Conservation (phyloP, 1,139 yeast genomes). For the Debaryomyces fabryi region DNA sequence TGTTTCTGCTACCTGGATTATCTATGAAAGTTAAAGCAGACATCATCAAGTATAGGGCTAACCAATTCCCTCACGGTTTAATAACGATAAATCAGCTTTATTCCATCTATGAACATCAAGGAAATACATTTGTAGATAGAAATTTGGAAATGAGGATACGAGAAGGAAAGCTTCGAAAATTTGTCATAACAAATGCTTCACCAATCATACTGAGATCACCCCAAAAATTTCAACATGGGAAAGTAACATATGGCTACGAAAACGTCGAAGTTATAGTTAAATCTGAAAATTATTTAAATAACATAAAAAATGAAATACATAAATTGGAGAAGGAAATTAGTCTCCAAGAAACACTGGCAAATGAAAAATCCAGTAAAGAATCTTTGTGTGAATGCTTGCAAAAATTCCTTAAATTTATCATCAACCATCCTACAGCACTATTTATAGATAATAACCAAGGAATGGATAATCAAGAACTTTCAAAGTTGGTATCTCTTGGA, state of each 20-base stretch:
- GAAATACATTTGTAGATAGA: constrained; percentile 49
- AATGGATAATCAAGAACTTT: constrained; percentile 30
- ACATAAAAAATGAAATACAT: constrained; percentile 18
- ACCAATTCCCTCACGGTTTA: constrained; percentile 36
- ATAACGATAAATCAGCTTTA: constrained; percentile 45
- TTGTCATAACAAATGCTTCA: constrained; percentile 47
- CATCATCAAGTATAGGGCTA: constrained; percentile 36
- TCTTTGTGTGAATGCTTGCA: constrained; percentile 17
- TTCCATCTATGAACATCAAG: constrained; percentile 42
- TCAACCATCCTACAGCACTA: constrained; percentile 32
- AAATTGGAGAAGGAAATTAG: constrained; percentile 8
- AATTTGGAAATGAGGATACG: constrained; percentile 38
- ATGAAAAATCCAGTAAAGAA: constrained; percentile 9
- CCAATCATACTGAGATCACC: constrained; percentile 47
- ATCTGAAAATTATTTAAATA: constrained; percentile 25
- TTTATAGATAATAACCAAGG: constrained; percentile 30
- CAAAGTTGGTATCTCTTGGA: constrained; percentile 51
- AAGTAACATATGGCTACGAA: constrained; percentile 48
- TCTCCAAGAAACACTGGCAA: neutral
- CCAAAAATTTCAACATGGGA: constrained; percentile 35
- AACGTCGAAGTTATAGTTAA: constrained; percentile 44
- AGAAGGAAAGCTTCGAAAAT: constrained; percentile 38
- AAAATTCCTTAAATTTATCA: constrained; percentile 29
- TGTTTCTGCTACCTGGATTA: constrained; percentile 39
- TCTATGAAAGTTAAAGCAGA: constrained; percentile 42